A percentile compares a stretch with the other conserved stretches of the same genome.
Evolutionary conservation across 768 basidiomycete species (phyloP).

Genomic region (Flagelloscypha sp.): DNA sequence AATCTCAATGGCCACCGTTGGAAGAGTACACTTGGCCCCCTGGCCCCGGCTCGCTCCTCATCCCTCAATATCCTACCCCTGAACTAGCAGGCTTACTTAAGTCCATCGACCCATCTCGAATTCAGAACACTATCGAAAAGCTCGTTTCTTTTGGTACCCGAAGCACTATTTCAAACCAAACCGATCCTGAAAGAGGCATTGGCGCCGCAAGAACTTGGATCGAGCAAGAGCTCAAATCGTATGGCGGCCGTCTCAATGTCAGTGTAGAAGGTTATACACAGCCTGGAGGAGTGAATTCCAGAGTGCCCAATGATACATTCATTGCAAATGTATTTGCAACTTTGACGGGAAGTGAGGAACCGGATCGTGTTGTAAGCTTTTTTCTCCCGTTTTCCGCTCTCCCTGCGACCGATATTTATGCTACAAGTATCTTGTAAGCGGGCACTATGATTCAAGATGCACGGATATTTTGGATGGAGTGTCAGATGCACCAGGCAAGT

Average conservation of each 20-base stretch:
- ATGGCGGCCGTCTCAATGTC: conserved; percentile 35
- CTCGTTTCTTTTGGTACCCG: conserved; percentile 50
- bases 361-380: conserved; percentile 40
- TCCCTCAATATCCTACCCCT: conserved; percentile 32
- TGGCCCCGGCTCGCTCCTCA: conserved; percentile 35
- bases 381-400: too few species aligned
- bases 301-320: conserved; percentile 33
- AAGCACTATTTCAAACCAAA: conserved; percentile 44
- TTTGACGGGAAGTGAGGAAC: conserved; percentile 37
- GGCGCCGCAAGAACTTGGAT: conserved; percentile 53
- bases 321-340: conserved; percentile 47
- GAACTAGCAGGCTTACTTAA: conserved; percentile 39
- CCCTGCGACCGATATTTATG: too few species aligned
- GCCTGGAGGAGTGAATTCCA: conserved; percentile 19
- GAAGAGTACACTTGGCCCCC: conserved; percentile 43
- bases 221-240: conserved; percentile 35
- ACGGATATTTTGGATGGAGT: conserved; percentile 18
- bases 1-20: too few species aligned
- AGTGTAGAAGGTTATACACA: conserved; percentile 39
- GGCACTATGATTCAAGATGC: conserved; percentile 46
- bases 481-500: conserved; percentile 1
- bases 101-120: conserved; percentile 36
- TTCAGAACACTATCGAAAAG: conserved; percentile 39
- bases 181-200: conserved; percentile 43
- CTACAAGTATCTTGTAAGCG: conserved; percentile 49